Conservation (phyloP, 2,329 filamentous ascomycete genomes). For the Colletotrichum lentis region DNA sequence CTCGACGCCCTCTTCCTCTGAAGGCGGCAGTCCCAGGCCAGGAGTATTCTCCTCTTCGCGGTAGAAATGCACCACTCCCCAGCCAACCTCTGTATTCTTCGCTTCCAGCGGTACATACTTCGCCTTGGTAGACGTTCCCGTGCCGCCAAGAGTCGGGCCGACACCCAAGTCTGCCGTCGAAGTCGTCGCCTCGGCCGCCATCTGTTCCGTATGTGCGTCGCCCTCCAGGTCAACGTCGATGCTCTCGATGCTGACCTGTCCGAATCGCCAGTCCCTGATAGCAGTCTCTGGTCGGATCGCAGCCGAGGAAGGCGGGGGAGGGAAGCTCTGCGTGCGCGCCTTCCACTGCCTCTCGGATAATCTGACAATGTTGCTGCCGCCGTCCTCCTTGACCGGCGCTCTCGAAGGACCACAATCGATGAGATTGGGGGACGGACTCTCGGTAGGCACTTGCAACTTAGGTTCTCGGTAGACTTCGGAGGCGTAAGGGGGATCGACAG, state of each 20-base stretch:
- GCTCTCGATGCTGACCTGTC: conserved; percentile 78
- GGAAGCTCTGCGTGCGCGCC: conserved; percentile 52
- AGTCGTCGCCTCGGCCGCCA: conserved; percentile 51
- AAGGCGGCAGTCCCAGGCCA: conserved; percentile 52
- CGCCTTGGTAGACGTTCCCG: conserved; percentile 83
- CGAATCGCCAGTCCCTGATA: conserved; percentile 80
- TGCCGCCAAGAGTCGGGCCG: conserved; percentile 63
- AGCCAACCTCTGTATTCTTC: conserved; percentile 80
- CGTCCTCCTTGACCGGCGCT: conserved; percentile 44
- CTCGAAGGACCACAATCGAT: conserved; percentile 61
- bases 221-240: conserved; percentile 69
- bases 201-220: conserved; percentile 42
- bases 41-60: conserved; percentile 81
- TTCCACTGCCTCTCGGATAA: conserved; percentile 53
- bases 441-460: not conserved
- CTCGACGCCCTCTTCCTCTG: conserved; percentile 44
- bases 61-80: conserved; percentile 94
- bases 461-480: conserved; percentile 26
- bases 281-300: conserved; percentile 60
- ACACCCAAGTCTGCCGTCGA: conserved; percentile 61
- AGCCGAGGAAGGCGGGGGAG: conserved; percentile 53
- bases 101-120: conserved; percentile 76
- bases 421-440: conserved; percentile 44
- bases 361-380: conserved; percentile 48
- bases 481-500: conserved; percentile 31